Percentiles rank a stretch among this genome's conserved stretches.
Evolutionary conservation across 2,329 filamentous ascomycete species (phyloP).

Genomic region (Cercospora sp.): DNA sequence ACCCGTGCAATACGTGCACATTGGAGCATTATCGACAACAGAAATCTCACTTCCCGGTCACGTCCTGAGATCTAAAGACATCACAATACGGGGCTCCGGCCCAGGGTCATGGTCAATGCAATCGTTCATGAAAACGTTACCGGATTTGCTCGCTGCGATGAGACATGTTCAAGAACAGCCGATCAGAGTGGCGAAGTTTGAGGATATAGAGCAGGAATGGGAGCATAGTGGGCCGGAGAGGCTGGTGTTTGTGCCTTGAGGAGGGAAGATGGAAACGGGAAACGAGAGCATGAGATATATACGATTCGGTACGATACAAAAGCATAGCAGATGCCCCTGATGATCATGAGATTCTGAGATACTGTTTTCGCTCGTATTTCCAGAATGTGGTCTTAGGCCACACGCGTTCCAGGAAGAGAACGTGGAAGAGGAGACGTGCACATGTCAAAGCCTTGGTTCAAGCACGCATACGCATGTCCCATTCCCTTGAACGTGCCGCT

Average conservation of each 20-base stretch:
- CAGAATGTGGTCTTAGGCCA: too few relatives aligned
- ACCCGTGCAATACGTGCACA: slow-evolving; percentile 56
- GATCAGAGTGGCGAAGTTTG: slow-evolving; percentile 29
- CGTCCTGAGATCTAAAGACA: slow-evolving; percentile 51
- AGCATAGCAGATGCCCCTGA: background rate
- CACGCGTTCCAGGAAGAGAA: too few relatives aligned
- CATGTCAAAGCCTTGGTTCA: too few relatives aligned
- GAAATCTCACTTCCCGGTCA: slow-evolving; percentile 46
- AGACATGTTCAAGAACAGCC: slow-evolving; percentile 27
- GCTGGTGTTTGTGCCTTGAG: slow-evolving; percentile 30
- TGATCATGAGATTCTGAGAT: background rate
- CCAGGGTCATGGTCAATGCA: slow-evolving; percentile 33
- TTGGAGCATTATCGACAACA: slow-evolving; percentile 48
- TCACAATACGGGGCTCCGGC: slow-evolving; percentile 43
- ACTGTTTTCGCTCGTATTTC: background rate
- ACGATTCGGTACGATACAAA: background rate
- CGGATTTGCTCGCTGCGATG: slow-evolving; percentile 28
- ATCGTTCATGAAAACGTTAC: slow-evolving; percentile 27
- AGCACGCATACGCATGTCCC: too few relatives aligned
- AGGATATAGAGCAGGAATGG: slow-evolving; percentile 33
- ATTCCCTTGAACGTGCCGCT: too few relatives aligned
- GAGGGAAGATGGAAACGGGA: background rate
- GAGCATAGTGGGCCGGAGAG: slow-evolving; percentile 25
- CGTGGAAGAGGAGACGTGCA: too few relatives aligned
- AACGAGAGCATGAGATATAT: background rate